Conservation (phyloP, 1,284 basidiomycete genomes). For the Spongispora temasekensis region DNA sequence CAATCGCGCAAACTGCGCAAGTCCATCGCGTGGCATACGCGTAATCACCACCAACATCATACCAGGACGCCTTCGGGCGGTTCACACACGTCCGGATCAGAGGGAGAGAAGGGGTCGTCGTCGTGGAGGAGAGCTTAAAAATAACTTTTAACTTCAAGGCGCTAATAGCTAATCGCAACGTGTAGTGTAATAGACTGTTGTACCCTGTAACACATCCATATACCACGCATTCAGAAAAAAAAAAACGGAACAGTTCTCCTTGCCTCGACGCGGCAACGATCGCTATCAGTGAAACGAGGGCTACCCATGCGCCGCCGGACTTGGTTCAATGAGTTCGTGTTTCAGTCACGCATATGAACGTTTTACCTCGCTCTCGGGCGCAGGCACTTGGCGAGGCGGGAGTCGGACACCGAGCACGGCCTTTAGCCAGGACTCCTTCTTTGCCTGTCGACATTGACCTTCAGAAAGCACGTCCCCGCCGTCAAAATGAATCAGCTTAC, state of each 20-base stretch:
- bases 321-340: conserved; percentile 15
- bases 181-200: background rate
- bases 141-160: too few species aligned
- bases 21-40: conserved; percentile 22
- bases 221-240: too few species aligned
- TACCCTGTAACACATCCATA: too few species aligned
- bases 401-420: conserved; percentile 16
- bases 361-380: conserved; percentile 14
- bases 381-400: conserved; percentile 15
- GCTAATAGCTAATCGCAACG: background rate
- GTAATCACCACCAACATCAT: background rate
- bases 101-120: conserved; percentile 12
- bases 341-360: background rate
- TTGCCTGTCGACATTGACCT: conserved; percentile 12
- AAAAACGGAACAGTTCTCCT: background rate
- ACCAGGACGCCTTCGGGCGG: conserved; percentile 7
- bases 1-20: conserved; percentile 29
- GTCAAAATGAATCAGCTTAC: conserved; percentile 37
- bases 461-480: background rate
- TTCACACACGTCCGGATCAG: conserved; percentile 20
- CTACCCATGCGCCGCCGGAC: conserved; percentile 2
- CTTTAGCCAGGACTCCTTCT: conserved; percentile 27
- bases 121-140: conserved; percentile 21
- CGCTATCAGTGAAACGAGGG: conserved; percentile 11
- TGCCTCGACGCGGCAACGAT: conserved; percentile 6